These are phyloP conservation scores for Spatholobus suberectus DNA, from an alignment of 306 rosid genomes.

Conservation along the genomic window DNA sequence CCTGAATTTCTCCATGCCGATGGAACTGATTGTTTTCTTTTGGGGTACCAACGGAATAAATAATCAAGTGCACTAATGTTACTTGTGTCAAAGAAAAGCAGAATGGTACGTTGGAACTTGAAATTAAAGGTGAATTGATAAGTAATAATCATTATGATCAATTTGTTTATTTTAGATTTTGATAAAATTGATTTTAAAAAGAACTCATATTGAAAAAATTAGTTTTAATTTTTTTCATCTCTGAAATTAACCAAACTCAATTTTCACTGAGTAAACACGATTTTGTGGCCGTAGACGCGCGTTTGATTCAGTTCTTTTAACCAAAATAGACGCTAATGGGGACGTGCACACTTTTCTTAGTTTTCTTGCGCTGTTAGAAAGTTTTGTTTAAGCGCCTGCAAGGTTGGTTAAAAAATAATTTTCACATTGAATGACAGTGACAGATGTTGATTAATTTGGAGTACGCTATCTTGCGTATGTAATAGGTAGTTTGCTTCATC, in stretches of 20 bases:
- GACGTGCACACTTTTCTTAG: background rate
- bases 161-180: background rate
- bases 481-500: background rate
- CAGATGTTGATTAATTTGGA: slow-evolving; percentile 24
- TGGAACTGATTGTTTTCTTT: background rate
- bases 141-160: background rate
- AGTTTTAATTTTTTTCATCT: background rate
- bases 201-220: background rate
- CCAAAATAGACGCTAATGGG: background rate
- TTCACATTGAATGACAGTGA: background rate
- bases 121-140: background rate
- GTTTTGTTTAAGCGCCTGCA: background rate
- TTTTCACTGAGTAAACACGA: background rate
- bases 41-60: background rate
- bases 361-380: background rate
- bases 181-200: background rate
- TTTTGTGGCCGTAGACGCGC: background rate
- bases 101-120: background rate
- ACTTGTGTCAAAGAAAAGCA: background rate
- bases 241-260: background rate
- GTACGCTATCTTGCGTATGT: background rate
- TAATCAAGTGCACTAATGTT: background rate
- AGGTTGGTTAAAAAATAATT: background rate
- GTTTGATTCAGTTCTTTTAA: background rate
- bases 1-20: background rate